Evolutionary conservation across 2,329 filamentous ascomycete species (phyloP).

Genomic region (Ceratocystis destructans): DNA sequence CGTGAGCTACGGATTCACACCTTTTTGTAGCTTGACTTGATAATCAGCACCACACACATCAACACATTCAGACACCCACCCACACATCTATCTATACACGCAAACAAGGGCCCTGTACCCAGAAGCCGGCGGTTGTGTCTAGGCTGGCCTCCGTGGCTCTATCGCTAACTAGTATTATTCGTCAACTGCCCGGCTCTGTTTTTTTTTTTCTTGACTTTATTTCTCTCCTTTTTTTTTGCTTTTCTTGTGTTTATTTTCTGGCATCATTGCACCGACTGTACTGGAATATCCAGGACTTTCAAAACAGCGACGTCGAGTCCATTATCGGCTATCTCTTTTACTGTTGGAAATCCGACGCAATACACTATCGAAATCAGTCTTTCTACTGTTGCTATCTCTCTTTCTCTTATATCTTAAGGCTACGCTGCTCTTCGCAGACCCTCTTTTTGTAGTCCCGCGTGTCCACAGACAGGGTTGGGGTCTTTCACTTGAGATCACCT

Average conservation of each 20-base stretch:
- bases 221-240: not conserved
- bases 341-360: too few relatives aligned
- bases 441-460: not conserved
- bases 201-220: not conserved
- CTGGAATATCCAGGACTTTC: too few relatives aligned
- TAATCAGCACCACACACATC: too few relatives aligned
- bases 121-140: not conserved
- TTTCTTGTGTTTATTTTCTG: not conserved
- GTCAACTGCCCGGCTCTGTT: not conserved
- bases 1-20: not conserved
- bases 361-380: too few relatives aligned
- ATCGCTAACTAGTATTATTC: slow-evolving; percentile 7
- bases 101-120: not conserved
- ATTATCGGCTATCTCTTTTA: too few relatives aligned
- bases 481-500: too few relatives aligned
- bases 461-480: too few relatives aligned
- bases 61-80: too few relatives aligned
- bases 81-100: not conserved
- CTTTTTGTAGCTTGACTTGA: not conserved
- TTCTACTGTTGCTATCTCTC: not conserved
- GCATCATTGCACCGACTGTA: not conserved
- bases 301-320: too few relatives aligned
- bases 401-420: not conserved
- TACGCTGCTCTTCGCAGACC: not conserved
- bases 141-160: not conserved